phyloP scores from a whole-genome alignment of 2,329 filamentous ascomycete species.

The Orbilia oligospora region DNA sequence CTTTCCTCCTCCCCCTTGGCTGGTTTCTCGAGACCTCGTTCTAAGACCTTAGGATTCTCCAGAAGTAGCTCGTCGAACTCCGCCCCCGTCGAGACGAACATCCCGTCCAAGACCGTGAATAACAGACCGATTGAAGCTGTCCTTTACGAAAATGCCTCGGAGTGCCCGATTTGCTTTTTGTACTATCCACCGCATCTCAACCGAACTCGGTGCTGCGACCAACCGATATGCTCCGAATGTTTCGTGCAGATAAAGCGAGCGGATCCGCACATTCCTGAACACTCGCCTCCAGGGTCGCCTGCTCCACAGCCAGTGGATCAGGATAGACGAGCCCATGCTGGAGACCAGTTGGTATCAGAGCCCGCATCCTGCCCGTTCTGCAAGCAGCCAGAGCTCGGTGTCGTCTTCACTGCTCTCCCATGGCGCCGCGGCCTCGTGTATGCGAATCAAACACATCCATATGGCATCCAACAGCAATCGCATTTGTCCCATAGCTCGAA shows the following conservation, averaged over 20 bases:
- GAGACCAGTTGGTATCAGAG: constrained; percentile 85
- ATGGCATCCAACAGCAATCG: constrained; percentile 73
- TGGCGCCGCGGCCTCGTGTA: constrained; percentile 88
- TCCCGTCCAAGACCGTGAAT: constrained; percentile 70
- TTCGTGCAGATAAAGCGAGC: constrained; percentile 98
- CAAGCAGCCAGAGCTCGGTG: constrained; percentile 92
- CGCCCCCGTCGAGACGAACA: constrained; percentile 62
- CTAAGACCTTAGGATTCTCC: constrained; percentile 90
- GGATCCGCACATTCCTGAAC: constrained; percentile 90
- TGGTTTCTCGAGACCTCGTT: constrained; percentile 78
- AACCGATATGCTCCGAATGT: constrained; percentile 96
- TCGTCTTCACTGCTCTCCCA: constrained; percentile 91
- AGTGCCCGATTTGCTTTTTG: constrained; percentile 97
- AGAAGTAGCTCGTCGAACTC: constrained; percentile 64
- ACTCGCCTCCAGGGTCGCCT: constrained; percentile 68
- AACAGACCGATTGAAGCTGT: constrained; percentile 94
- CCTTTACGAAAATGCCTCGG: constrained; percentile 88
- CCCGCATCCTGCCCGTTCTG: constrained; percentile 95
- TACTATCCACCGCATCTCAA: constrained; percentile 97
- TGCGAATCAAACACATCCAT: constrained; percentile 87
- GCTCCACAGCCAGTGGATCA: constrained; percentile 66
- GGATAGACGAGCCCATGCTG: constrained; percentile 65
- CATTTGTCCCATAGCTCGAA: constrained; percentile 67
- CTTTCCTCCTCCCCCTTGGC: constrained; percentile 65
- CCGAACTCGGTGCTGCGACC: constrained; percentile 93